A percentile compares a stretch with the other conserved stretches of the same genome.
Evolutionary conservation across 768 basidiomycete genomes (phyloP).

Genomic region (Gloeopeniophorella convolvens): DNA sequence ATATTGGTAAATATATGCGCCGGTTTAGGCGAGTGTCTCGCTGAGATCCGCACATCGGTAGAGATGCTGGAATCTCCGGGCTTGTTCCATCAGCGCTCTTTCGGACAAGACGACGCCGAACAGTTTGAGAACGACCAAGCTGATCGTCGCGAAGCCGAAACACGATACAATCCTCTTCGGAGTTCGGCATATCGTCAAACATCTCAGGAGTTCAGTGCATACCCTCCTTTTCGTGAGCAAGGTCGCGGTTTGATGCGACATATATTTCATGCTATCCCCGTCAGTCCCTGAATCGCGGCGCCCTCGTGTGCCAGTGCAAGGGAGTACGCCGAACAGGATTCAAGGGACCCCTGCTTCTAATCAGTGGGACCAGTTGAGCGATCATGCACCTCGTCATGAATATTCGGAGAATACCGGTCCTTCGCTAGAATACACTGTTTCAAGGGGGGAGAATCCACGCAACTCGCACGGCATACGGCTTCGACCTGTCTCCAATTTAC

Average conservation of each 20-base stretch:
- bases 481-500: conserved; percentile 57
- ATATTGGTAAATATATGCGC: conserved; percentile 12
- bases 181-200: background rate
- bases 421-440: background rate
- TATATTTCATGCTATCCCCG: too few species aligned
- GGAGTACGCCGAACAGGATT: too few species aligned
- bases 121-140: background rate
- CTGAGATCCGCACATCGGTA: background rate
- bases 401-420: background rate
- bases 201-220: background rate
- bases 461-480: conserved; percentile 43
- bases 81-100: background rate
- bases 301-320: too few species aligned
- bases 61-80: background rate
- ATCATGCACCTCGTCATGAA: too few species aligned
- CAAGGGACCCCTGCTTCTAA: too few species aligned
- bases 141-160: background rate
- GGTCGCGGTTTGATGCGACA: too few species aligned
- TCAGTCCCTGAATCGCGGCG: too few species aligned
- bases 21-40: background rate
- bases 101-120: background rate
- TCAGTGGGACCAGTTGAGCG: too few species aligned
- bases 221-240: background rate
- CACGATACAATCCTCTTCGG: background rate
- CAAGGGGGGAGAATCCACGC: background rate